Evolutionary conservation across 148 eudicot genomes (phyloP), one percentile per base, ranked within the genome.

Genomic region (Limonium bicolor): DNA sequence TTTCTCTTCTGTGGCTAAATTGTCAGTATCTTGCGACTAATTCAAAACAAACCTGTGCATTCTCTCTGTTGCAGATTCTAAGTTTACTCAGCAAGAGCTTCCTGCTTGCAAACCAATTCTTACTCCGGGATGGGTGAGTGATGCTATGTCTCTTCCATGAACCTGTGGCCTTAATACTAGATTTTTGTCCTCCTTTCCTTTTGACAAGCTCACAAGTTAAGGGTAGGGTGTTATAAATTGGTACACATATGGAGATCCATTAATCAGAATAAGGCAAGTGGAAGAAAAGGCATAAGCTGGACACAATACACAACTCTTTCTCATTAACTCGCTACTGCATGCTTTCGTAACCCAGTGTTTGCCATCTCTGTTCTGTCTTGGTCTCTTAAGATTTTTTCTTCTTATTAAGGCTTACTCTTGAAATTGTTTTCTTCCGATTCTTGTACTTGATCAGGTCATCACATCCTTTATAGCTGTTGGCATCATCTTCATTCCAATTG

Each of bases 71-170:
- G 23, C 69, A 86, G 95, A 86, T 86, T 80, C 83, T 14, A 72
- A 41, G 60, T 86, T 86, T 68, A 77, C 78, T 13, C 95, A 86
- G 47, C 95, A 86, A 65, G 95, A 86, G 53, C 95, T 86, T 61
- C 80, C 95, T 20, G 95, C 92, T 65, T 80, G 80, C 70, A 80
- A 77, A 52, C 92, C 95, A 35, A 72, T 80, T 37, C 46, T 86
- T 56, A 77, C 95, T 48, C 92, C 90, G 12, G 48, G 59, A 70
- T 67, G 78, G 86, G 95, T 86, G 77, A 28, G 25, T 33, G 5
- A 21, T 28, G 6, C 50, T 46, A 20, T 43, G 31, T 19, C 14
- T 19, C 26, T 43, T 32, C 18, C 10, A n/a, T 35, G 12, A 18
- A 5, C 7, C 24, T 21, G 4, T 16, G 19, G 15, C 22, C 14